phyloP scores from a whole-genome alignment of 306 rosid species.

The Cicer cuneatum region DNA sequence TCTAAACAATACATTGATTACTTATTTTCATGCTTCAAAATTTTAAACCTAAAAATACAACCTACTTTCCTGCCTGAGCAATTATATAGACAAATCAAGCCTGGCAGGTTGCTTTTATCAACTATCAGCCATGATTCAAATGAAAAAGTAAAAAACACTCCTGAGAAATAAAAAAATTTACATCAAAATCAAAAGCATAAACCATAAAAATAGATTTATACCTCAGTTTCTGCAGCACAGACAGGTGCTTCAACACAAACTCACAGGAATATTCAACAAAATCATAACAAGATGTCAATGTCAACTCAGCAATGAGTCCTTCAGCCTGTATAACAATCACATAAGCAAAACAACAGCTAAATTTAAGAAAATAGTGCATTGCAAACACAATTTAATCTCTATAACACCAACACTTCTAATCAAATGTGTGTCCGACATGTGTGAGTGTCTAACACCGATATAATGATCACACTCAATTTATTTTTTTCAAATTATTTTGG shows the following conservation, averaged over 20 bases:
- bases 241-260: constrained; percentile 71
- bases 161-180: neutral
- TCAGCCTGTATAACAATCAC: constrained; percentile 77
- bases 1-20: neutral
- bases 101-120: constrained; percentile 5
- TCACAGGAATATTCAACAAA: constrained; percentile 82
- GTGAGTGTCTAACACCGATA: too few species aligned
- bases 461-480: too few species aligned
- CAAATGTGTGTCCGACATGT: too few species aligned
- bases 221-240: constrained; percentile 81
- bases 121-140: constrained; percentile 16
- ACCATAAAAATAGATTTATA: constrained; percentile 41
- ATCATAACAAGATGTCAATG: constrained; percentile 79
- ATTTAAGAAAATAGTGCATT: neutral
- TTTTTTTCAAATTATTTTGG: too few species aligned
- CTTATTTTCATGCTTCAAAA: constrained; percentile 20
- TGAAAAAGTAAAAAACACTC: neutral
- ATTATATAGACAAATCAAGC: constrained; percentile 17
- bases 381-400: neutral
- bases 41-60: neutral
- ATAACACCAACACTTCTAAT: too few species aligned
- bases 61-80: constrained; percentile 1
- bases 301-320: constrained; percentile 82
- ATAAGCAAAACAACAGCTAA: constrained; percentile 27
- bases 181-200: constrained; percentile 25